Percentiles rank a stretch among this genome's conserved stretches.
phyloP scores from a whole-genome alignment of 78 protist genomes.

The Polysphondylium violaceum region DNA sequence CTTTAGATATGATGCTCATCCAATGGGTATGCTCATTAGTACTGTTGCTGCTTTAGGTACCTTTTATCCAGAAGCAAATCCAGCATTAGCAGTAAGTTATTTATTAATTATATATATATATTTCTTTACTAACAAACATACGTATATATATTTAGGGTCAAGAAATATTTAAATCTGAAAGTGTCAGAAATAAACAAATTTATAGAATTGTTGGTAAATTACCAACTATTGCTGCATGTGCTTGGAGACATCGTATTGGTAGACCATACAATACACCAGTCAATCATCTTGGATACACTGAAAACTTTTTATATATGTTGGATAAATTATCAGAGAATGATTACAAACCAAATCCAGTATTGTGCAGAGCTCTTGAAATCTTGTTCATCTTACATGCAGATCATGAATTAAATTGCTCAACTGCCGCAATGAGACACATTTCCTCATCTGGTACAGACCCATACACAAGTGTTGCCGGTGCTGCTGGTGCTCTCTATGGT shows the following conservation, averaged over 20 bases:
- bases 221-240: slow-evolving; percentile 89
- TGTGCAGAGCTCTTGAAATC: slow-evolving; percentile 83
- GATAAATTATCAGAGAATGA: slow-evolving; percentile 48
- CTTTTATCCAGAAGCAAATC: slow-evolving; percentile 84
- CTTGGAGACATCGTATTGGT: slow-evolving; percentile 86
- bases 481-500: slow-evolving; percentile 89
- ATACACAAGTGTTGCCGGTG: slow-evolving; percentile 80
- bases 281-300: slow-evolving; percentile 62
- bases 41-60: slow-evolving; percentile 82
- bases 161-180: slow-evolving; percentile 41
- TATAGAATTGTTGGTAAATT: slow-evolving; percentile 85
- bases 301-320: slow-evolving; percentile 85
- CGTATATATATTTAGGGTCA: not conserved
- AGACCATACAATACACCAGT: slow-evolving; percentile 76
- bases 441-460: slow-evolving; percentile 81
- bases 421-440: slow-evolving; percentile 87
- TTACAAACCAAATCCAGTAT: slow-evolving; percentile 69
- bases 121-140: not conserved
- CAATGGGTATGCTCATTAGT: slow-evolving; percentile 91
- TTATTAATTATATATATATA: not conserved
- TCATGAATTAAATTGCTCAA: slow-evolving; percentile 92
- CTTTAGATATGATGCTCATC: slow-evolving; percentile 91
- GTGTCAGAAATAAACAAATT: slow-evolving; percentile 53
- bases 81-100: slow-evolving; percentile 49
- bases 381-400: slow-evolving; percentile 92